Evolutionary conservation across 192 early-diverging fungal species (phyloP).

Genomic region (Coemansia sp.): DNA sequence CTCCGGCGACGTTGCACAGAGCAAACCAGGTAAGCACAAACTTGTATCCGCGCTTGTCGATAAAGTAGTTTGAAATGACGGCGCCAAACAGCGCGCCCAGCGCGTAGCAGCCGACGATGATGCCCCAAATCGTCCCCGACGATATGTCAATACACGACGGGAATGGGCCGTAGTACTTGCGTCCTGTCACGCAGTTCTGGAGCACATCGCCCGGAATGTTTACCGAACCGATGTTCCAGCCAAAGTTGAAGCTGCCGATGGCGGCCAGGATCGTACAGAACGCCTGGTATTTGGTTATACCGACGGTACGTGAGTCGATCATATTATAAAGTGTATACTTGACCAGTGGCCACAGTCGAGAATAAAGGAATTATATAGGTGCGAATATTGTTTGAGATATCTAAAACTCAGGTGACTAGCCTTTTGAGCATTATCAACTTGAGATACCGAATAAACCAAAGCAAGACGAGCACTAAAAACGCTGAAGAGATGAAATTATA

Average conservation of each 20-base stretch:
- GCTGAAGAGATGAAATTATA: too few relatives aligned
- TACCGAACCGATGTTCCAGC: constrained; percentile 57
- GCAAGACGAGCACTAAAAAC: too few relatives aligned
- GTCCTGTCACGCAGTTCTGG: constrained; percentile 55
- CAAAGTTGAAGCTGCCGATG: constrained; percentile 57
- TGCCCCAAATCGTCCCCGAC: constrained; percentile 56
- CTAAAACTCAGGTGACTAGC: too few relatives aligned
- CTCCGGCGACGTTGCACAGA: constrained; percentile 65
- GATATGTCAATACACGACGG: constrained; percentile 49
- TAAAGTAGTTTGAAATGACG: constrained; percentile 61
- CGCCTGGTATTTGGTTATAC: constrained; percentile 49
- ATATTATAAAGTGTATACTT: constrained; percentile 11
- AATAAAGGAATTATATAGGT: too few relatives aligned
- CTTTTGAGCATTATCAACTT: too few relatives aligned
- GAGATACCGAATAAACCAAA: too few relatives aligned
- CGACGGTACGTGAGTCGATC: constrained; percentile 53
- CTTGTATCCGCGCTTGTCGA: constrained; percentile 64
- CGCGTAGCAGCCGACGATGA: constrained; percentile 60
- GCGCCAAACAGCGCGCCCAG: constrained; percentile 70
- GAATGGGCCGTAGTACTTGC: constrained; percentile 50
- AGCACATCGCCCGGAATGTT: constrained; percentile 63
- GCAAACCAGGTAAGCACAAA: constrained; percentile 67
- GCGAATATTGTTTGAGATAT: too few relatives aligned
- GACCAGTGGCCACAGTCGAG: too few relatives aligned
- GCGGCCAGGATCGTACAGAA: constrained; percentile 52